Evolutionary conservation across 441 rosid genomes (phyloP).

Genomic region (Gossypium gossypioides): DNA sequence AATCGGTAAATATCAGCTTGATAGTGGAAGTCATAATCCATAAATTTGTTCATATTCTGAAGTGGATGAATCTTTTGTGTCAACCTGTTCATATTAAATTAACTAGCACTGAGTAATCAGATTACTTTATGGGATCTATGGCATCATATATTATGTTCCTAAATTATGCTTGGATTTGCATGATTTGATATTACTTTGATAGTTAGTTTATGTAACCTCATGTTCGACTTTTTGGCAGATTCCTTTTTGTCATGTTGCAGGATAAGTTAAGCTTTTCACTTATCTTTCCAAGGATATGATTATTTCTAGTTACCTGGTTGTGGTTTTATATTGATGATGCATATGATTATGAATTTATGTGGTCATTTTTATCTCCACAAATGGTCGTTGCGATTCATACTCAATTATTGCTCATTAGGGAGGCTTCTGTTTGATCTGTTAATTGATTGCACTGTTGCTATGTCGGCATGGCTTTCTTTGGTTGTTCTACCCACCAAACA

Average conservation of each 20-base stretch:
- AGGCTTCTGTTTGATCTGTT: not conserved
- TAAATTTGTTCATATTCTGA: not conserved
- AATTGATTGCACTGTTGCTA: conserved; percentile 6
- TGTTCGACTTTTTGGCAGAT: not conserved
- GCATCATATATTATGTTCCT: not conserved
- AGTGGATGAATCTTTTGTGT: not conserved
- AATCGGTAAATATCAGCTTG: not conserved
- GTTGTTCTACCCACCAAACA: not conserved
- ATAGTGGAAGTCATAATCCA: not conserved
- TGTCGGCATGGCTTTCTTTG: not conserved
- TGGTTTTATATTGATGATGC: not conserved
- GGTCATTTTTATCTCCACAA: not conserved
- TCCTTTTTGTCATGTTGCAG: not conserved
- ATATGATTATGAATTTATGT: not conserved
- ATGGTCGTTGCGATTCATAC: not conserved
- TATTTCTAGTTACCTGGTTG: not conserved
- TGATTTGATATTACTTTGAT: not conserved
- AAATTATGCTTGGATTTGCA: not conserved
- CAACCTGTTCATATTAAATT: not conserved
- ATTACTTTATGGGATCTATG: not conserved
- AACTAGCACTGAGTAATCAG: not conserved
- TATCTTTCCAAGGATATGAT: not conserved
- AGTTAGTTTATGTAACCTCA: not conserved
- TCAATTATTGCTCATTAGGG: conserved; percentile 1
- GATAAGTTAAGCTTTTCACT: conserved; percentile 9